Percentiles rank a stretch among this genome's conserved stretches.
Conservation (phyloP, 129 eudicot species). For the Artemisia annua region DNA sequence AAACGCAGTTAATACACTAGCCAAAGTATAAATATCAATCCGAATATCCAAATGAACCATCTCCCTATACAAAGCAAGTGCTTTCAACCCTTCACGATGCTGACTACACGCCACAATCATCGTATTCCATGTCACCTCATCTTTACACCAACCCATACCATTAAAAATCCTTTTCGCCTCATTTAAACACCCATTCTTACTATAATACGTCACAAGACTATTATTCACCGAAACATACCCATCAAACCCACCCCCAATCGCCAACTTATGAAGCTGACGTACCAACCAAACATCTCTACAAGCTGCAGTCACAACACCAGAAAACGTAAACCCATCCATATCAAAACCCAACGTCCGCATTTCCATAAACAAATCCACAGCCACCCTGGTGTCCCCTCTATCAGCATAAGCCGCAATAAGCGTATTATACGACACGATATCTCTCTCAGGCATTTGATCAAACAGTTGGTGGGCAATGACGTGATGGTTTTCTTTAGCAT, state of each 20-base stretch:
- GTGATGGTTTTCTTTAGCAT: slow-evolving; percentile 56
- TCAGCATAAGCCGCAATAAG: slow-evolving; percentile 77
- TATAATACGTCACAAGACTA: slow-evolving; percentile 56
- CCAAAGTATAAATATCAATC: slow-evolving; percentile 67
- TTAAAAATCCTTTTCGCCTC: slow-evolving; percentile 58
- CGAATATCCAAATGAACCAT: slow-evolving; percentile 47
- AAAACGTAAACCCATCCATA: slow-evolving; percentile 72
- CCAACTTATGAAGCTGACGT: slow-evolving; percentile 53
- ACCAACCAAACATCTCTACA: slow-evolving; percentile 48
- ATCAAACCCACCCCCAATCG: slow-evolving; percentile 60
- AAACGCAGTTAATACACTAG: slow-evolving; percentile 79
- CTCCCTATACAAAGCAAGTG: slow-evolving; percentile 60
- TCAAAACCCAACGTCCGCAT: slow-evolving; percentile 51
- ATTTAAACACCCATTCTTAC: slow-evolving; percentile 53
- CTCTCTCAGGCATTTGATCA: slow-evolving; percentile 74
- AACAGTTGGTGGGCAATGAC: slow-evolving; percentile 70
- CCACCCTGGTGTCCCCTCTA: slow-evolving; percentile 45
- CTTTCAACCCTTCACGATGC: slow-evolving; percentile 57
- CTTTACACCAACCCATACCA: slow-evolving; percentile 51
- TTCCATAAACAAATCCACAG: slow-evolving; percentile 47
- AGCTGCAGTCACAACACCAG: slow-evolving; percentile 64
- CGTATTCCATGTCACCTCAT: slow-evolving; percentile 86
- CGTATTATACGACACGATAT: slow-evolving; percentile 69
- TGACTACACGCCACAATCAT: slow-evolving; percentile 81
- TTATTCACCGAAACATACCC: slow-evolving; percentile 60